Base-by-base conservation (phyloP, 2,329 filamentous ascomycete species). In the Fusarium cicatricum region DNA sequence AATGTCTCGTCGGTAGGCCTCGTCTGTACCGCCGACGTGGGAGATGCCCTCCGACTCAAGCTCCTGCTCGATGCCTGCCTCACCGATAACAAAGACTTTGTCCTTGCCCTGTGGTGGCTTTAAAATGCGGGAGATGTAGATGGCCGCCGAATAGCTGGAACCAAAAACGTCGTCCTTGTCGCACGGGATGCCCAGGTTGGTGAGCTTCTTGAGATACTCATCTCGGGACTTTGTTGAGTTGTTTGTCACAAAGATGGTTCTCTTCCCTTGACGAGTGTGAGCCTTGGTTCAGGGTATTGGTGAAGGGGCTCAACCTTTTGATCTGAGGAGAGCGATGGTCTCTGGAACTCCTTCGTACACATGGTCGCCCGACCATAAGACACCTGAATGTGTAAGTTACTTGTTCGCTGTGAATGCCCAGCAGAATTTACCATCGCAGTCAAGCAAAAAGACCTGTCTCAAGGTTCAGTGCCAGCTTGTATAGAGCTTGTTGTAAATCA, bases 221-320 rank as follows among this genome's bases (percentile, higher is more conserved):
- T 85, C 81, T 52, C 95, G 90, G 11, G 94, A 97, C 75, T 99
- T 99, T 52, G 95, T 98, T 71, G 92, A 97, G 80, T 99, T 99
- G 80, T 99, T 99, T 34, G 95, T 99, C 46, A 99, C 95, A 72
- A 99, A 99, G 49, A 99, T 88, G 29, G 95, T 84, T 72, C 89
- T 89, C 77, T 99, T 99, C 72, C 91, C 93, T 95, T 47, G 17
- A 4, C 12, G 9, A 16, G 34, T 51, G 48, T 64, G 23, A 64
- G 49, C 29, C 11, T 45, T 26, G 29, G 19, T 46, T 59, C 14
- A 6, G 34, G 17, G 21, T 40, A 4, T 45, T 50, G 40, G 42
- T 26, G 45, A 29, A 14, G n/a, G 11, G 23, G 33, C 16, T 52
- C 37, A 55, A 93, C 92, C 92, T 86, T 86, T 90, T 52, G 86